Percentiles rank a stretch among this genome's conserved stretches.
phyloP scores from a whole-genome alignment of 2,329 filamentous ascomycete species.

The Aspergillus alliaceus region DNA sequence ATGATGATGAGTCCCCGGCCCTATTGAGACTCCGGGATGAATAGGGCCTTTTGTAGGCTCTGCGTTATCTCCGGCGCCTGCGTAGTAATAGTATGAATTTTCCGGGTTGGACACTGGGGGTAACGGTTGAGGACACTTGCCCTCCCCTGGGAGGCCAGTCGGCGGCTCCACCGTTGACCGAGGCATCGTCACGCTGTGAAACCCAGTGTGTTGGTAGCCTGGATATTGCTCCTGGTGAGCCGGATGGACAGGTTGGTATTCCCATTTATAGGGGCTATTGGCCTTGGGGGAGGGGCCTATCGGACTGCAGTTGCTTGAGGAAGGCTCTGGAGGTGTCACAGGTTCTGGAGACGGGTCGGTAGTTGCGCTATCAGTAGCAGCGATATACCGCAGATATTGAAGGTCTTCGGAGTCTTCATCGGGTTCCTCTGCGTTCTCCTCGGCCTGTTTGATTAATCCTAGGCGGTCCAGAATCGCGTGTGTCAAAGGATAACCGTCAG shows the following conservation, averaged over 20 bases:
- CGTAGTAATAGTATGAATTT: conserved; percentile 27
- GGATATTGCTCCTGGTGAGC: conserved; percentile 18
- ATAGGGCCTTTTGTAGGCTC: conserved; percentile 13
- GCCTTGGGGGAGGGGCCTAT: conserved; percentile 18
- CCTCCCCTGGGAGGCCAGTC: conserved; percentile 11
- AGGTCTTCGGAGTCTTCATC: conserved; percentile 38
- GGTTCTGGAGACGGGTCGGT: conserved; percentile 41
- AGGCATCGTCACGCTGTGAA: conserved; percentile 22
- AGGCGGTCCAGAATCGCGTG: conserved; percentile 45
- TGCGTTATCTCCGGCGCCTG: conserved; percentile 15
- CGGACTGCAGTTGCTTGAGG: conserved; percentile 23
- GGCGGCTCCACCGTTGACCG: conserved; percentile 18
- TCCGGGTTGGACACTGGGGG: conserved; percentile 13
- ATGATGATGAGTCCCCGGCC: conserved; percentile 17
- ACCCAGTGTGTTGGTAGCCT: conserved; percentile 21
- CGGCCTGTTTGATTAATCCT: conserved; percentile 45
- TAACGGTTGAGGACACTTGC: conserved; percentile 13
- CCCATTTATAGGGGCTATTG: conserved; percentile 27
- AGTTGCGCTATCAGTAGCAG: conserved; percentile 36
- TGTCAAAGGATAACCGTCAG: conserved; percentile 43
- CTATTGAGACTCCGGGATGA: conserved; percentile 18
- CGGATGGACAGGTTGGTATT: conserved; percentile 23
- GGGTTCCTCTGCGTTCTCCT: conserved; percentile 38
- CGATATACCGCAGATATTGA: conserved; percentile 36
- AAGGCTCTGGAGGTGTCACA: conserved; percentile 32